Conservation (phyloP, 2,329 filamentous ascomycete genomes). For the Exophiala oligosperma region DNA sequence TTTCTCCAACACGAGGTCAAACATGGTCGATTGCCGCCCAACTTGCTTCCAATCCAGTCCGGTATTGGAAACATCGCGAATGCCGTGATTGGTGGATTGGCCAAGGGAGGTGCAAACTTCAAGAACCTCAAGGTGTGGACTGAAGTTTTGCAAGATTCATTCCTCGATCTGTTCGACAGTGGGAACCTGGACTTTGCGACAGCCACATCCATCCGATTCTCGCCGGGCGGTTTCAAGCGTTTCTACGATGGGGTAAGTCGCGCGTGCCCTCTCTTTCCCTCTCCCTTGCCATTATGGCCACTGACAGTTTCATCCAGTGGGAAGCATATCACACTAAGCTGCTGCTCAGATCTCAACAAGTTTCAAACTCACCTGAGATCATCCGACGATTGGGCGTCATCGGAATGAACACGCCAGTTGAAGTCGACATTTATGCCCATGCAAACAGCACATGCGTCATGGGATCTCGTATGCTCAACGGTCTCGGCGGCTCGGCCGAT, state of each 20-base stretch:
- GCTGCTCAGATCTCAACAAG: conserved; percentile 81
- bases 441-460: conserved; percentile 89
- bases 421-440: conserved; percentile 93
- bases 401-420: conserved; percentile 92
- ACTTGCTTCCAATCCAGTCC: conserved; percentile 78
- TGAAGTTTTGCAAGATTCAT: conserved; percentile 88
- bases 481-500: conserved; percentile 77
- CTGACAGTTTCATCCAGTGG: conserved; percentile 49
- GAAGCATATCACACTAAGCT: conserved; percentile 77
- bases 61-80: conserved; percentile 94
- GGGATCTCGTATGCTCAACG: conserved; percentile 85
- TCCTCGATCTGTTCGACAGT: conserved; percentile 88
- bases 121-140: conserved; percentile 90
- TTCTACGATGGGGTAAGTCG: conserved; percentile 65
- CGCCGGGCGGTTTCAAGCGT: conserved; percentile 83
- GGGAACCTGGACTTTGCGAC: conserved; percentile 87
- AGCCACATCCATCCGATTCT: conserved; percentile 86
- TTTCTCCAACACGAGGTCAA: conserved; percentile 82
- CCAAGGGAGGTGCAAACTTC: conserved; percentile 73
- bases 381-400: conserved; percentile 85
- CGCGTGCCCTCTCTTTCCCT: no score
- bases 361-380: conserved; percentile 88
- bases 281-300: neutral
- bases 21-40: conserved; percentile 73
- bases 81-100: conserved; percentile 81